phyloP scores from a whole-genome alignment of 2,329 filamentous ascomycete genomes.

The Ascomycota sp. region DNA sequence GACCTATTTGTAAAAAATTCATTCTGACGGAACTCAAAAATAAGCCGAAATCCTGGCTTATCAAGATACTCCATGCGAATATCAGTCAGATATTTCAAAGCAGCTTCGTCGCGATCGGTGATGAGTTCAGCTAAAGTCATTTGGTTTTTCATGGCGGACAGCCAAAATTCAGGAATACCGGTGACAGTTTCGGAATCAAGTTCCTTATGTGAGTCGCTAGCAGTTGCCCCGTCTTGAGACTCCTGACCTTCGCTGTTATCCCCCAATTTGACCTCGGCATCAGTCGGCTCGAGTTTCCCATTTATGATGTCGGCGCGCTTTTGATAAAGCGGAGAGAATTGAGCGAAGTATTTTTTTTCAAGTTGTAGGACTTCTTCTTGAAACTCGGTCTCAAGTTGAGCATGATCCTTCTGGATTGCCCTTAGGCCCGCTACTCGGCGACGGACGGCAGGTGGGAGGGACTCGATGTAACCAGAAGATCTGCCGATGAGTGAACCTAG shows the following conservation, averaged over 20 bases:
- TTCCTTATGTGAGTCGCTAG: slow-evolving; percentile 34
- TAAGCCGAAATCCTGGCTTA: slow-evolving; percentile 90
- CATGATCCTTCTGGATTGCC: slow-evolving; percentile 96
- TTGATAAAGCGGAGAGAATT: slow-evolving; percentile 93
- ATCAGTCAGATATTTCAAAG: slow-evolving; percentile 74
- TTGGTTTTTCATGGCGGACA: slow-evolving; percentile 99
- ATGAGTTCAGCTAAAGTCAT: slow-evolving; percentile 95
- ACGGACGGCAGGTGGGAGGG: slow-evolving; percentile 71
- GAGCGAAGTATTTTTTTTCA: slow-evolving; percentile 99
- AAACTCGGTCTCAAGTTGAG: slow-evolving; percentile 94
- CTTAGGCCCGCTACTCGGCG: slow-evolving; percentile 88
- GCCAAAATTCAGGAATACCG: slow-evolving; percentile 97
- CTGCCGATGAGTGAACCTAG: slow-evolving; percentile 82
- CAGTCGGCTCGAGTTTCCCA: slow-evolving; percentile 65
- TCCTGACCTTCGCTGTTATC: slow-evolving; percentile 55
- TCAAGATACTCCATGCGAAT: slow-evolving; percentile 99
- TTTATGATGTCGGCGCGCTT: slow-evolving; percentile 89
- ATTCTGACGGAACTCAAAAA: slow-evolving; percentile 92
- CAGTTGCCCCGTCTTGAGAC: slow-evolving; percentile 42
- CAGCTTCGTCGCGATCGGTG: slow-evolving; percentile 88
- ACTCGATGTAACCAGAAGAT: slow-evolving; percentile 96
- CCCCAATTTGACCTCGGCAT: slow-evolving; percentile 70
- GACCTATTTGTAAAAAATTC: slow-evolving; percentile 96
- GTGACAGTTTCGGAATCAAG: slow-evolving; percentile 34
- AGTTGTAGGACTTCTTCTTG: slow-evolving; percentile 95